These are phyloP conservation scores for Salix arbutifolia DNA, from an alignment of 345 rosid genomes.

Conservation along the genomic window DNA sequence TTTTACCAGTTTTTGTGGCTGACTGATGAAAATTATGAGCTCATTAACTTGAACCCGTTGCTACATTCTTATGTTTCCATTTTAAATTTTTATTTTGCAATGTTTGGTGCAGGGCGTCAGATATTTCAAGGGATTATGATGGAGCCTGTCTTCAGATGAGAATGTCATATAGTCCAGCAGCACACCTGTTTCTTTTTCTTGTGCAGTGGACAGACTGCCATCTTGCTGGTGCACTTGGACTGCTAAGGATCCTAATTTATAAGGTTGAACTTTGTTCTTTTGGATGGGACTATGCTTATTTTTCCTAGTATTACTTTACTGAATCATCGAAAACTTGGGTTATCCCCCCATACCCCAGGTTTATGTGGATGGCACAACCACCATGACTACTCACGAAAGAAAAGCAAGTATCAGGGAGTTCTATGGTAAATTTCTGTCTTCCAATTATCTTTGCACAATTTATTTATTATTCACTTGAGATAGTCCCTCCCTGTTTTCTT, in stretches of 20 bases:
- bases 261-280: constrained; percentile 33
- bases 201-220: constrained; percentile 71
- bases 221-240: constrained; percentile 63
- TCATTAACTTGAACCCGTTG: background rate
- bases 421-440: constrained; percentile 40
- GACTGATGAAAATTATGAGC: background rate
- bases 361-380: constrained; percentile 67
- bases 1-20: background rate
- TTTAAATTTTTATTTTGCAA: background rate
- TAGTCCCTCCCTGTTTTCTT: background rate
- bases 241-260: constrained; percentile 58
- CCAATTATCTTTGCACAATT: background rate
- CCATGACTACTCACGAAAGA: constrained; percentile 81
- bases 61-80: background rate
- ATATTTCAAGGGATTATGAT: constrained; percentile 54
- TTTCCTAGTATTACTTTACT: too few species aligned
- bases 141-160: constrained; percentile 76
- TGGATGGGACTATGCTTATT: background rate
- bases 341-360: constrained; percentile 34
- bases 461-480: background rate
- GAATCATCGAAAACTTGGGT: background rate
- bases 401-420: constrained; percentile 76
- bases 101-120: constrained; percentile 50
- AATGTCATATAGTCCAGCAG: constrained; percentile 72
- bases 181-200: constrained; percentile 58